Conservation (phyloP, 331 rosid species). For the Acacia pycnantha region DNA sequence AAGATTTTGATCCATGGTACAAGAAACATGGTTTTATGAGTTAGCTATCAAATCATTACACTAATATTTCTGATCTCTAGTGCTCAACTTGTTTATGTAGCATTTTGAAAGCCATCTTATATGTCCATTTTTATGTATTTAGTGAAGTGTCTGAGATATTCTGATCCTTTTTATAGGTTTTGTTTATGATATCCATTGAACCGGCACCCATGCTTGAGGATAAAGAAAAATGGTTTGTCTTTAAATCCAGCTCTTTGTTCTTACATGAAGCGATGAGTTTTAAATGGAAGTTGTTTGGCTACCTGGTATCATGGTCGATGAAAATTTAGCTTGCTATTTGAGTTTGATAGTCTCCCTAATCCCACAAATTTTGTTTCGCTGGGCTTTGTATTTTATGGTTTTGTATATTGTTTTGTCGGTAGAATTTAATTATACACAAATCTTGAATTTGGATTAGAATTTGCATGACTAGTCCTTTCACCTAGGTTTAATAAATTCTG, state of each 20-base stretch:
- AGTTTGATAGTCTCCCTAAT: slow-evolving; percentile 14
- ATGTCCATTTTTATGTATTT: background rate
- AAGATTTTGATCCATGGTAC: background rate
- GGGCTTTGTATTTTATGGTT: background rate
- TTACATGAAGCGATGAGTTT: slow-evolving; percentile 20
- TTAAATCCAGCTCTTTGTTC: slow-evolving; percentile 19
- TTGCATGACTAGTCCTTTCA: background rate
- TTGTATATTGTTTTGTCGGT: background rate
- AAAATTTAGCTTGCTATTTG: slow-evolving; percentile 9
- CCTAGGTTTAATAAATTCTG: background rate
- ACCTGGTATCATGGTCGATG: background rate
- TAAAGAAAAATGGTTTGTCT: slow-evolving; percentile 93
- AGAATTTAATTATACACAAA: background rate
- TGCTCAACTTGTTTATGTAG: background rate
- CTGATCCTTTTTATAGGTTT: slow-evolving; percentile 55
- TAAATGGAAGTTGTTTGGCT: background rate
- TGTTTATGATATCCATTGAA: slow-evolving; percentile 98
- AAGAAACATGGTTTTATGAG: background rate
- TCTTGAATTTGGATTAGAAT: background rate
- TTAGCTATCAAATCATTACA: background rate
- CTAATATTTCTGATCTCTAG: background rate
- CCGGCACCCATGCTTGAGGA: slow-evolving; percentile 99
- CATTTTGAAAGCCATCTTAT: background rate
- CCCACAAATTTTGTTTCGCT: background rate
- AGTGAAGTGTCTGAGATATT: slow-evolving; percentile 29